phyloP scores from a whole-genome alignment of 768 basidiomycete genomes.

The Trametopsis cervina region DNA sequence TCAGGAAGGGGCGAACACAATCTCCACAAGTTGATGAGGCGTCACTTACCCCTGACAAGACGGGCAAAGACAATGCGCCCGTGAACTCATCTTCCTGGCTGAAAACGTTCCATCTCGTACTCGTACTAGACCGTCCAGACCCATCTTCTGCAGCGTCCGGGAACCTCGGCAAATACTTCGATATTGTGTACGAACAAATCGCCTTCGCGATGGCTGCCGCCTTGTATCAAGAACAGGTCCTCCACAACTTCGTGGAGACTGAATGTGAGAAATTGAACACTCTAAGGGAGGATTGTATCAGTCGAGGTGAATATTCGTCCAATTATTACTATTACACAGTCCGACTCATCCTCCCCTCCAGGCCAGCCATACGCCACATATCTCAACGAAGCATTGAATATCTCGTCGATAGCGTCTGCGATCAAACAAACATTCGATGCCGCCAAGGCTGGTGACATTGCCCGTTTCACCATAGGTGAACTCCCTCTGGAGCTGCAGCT shows the following conservation, averaged over 20 bases:
- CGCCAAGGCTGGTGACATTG: conserved; percentile 68
- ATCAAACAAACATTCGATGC: conserved; percentile 77
- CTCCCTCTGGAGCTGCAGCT: conserved; percentile 83
- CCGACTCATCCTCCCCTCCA: conserved; percentile 25
- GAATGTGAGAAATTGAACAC: conserved; percentile 69
- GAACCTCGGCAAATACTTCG: conserved; percentile 72
- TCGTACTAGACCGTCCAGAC: conserved; percentile 86
- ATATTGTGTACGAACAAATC: conserved; percentile 84
- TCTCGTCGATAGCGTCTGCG: conserved; percentile 69
- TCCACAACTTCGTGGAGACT: conserved; percentile 76
- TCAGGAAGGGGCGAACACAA: conserved; percentile 30
- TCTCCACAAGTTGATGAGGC: conserved; percentile 22
- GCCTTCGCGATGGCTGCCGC: conserved; percentile 89
- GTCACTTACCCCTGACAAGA: conserved; percentile 29
- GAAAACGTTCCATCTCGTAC: conserved; percentile 76
- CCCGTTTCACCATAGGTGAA: conserved; percentile 70
- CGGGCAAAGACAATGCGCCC: conserved; percentile 6
- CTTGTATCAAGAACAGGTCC: conserved; percentile 84
- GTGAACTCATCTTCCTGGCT: conserved; percentile 40
- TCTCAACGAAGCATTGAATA: conserved; percentile 47
- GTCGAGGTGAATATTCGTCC: too few relatives aligned
- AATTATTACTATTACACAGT: too few relatives aligned
- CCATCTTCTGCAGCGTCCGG: conserved; percentile 79
- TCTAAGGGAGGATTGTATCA: conserved; percentile 63
- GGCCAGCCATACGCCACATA: conserved; percentile 56